Conservation (phyloP, 2,329 filamentous ascomycete genomes). For the Peltaster fructicola region DNA sequence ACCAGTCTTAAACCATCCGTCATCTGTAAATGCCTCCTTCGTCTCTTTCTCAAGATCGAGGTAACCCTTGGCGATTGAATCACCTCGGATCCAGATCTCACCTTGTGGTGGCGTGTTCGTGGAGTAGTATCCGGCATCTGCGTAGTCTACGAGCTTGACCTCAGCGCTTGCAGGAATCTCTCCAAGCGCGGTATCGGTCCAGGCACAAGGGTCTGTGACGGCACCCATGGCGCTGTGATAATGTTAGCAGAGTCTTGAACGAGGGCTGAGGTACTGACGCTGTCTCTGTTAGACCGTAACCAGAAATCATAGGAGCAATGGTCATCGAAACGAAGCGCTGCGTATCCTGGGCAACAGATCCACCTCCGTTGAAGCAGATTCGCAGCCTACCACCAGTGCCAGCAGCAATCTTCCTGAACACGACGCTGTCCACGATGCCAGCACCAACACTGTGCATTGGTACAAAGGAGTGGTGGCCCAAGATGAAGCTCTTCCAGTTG, state of each 20-base stretch:
- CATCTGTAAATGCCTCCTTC: conserved; percentile 52
- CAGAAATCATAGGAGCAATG: conserved; percentile 82
- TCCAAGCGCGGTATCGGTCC: conserved; percentile 60
- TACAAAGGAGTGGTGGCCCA: conserved; percentile 29
- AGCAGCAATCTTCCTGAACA: conserved; percentile 84
- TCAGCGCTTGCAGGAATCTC: conserved; percentile 63
- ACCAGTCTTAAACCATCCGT: conserved; percentile 94
- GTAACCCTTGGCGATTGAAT: conserved; percentile 58
- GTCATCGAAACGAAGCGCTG: conserved; percentile 82
- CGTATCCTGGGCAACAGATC: conserved; percentile 73
- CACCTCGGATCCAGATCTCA: conserved; percentile 78
- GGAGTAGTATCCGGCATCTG: conserved; percentile 71
- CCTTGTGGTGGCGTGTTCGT: conserved; percentile 66
- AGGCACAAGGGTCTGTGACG: conserved; percentile 71
- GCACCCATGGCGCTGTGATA: conserved; percentile 56
- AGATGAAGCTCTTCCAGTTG: conserved; percentile 42
- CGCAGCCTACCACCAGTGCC: conserved; percentile 77
- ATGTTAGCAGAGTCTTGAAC: too few species aligned
- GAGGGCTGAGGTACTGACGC: too few species aligned
- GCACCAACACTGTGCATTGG: conserved; percentile 35
- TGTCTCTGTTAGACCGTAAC: conserved; percentile 95
- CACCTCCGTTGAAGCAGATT: conserved; percentile 87
- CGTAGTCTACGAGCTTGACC: conserved; percentile 78
- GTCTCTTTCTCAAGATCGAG: conserved; percentile 79
- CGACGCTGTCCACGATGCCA: conserved; percentile 56